phyloP scores from a whole-genome alignment of 257 asterid genomes.

The Voacanga thouarsii region DNA sequence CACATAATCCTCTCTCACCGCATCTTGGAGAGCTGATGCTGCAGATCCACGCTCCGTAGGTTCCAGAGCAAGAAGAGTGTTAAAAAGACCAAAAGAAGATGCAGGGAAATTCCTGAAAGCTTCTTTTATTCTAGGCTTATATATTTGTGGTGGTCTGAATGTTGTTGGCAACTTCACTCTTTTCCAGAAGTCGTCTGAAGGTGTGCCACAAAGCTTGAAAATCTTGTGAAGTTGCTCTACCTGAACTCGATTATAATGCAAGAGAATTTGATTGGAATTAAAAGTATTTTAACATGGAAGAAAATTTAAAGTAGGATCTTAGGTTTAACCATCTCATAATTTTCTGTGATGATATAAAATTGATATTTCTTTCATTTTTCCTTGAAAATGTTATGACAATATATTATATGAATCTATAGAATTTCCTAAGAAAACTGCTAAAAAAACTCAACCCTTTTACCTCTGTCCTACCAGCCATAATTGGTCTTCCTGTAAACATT shows the following conservation, averaged over 20 bases:
- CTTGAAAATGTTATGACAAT: neutral
- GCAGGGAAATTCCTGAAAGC: conserved; percentile 56
- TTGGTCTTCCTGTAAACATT: conserved; percentile 75
- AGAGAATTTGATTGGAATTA: neutral
- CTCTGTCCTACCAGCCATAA: conserved; percentile 83
- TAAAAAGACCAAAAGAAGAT: conserved; percentile 54
- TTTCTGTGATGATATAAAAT: neutral
- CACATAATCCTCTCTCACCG: conserved; percentile 22
- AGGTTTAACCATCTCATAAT: neutral
- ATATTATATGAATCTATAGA: too few species aligned
- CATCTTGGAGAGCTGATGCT: conserved; percentile 48
- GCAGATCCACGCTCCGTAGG: conserved; percentile 61
- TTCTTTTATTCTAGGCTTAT: conserved; percentile 47
- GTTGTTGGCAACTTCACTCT: conserved; percentile 48
- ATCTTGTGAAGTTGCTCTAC: conserved; percentile 79
- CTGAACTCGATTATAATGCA: conserved; percentile 22
- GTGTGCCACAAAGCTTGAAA: conserved; percentile 84
- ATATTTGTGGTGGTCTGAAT: conserved; percentile 64
- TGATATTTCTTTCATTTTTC: neutral
- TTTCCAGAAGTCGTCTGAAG: conserved; percentile 57
- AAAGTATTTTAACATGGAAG: neutral
- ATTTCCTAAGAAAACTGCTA: neutral
- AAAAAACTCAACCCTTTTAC: conserved; percentile 25
- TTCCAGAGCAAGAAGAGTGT: conserved; percentile 57
- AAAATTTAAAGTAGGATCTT: neutral